Percentiles rank a stretch among this genome's conserved stretches.
Evolutionary conservation across 331 rosid genomes (phyloP).

Genomic region (Acacia concinna): DNA sequence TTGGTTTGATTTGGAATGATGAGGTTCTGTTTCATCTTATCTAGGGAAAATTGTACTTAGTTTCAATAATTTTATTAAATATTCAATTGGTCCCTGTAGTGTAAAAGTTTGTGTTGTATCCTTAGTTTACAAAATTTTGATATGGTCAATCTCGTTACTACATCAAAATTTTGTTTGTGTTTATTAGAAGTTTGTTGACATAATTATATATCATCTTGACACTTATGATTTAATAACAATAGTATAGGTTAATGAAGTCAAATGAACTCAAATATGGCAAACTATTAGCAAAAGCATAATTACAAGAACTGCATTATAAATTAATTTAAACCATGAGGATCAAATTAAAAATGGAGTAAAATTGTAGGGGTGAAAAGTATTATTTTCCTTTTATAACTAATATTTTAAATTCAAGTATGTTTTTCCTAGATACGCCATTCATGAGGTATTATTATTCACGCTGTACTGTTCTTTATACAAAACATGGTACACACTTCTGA

Average conservation of each 20-base stretch:
- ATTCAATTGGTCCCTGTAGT: background rate
- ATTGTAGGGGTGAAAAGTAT: background rate
- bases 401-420: constrained; percentile 9
- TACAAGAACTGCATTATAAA: background rate
- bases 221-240: background rate
- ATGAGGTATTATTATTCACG: constrained; percentile 10
- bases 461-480: constrained; percentile 1
- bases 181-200: background rate
- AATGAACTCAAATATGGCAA: background rate
- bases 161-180: background rate
- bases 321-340: background rate
- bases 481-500: constrained; percentile 12
- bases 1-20: constrained; percentile 18
- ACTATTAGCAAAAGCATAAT: background rate
- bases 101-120: background rate
- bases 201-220: background rate
- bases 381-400: background rate
- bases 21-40: background rate
- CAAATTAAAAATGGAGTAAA: background rate
- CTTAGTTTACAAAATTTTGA: background rate
- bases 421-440: background rate
- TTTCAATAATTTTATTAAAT: background rate
- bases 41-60: background rate
- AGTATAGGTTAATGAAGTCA: background rate
- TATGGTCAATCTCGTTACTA: background rate